Base-by-base conservation (phyloP, 305 asterid genomes). In the Fraxinus angustifolia region DNA sequence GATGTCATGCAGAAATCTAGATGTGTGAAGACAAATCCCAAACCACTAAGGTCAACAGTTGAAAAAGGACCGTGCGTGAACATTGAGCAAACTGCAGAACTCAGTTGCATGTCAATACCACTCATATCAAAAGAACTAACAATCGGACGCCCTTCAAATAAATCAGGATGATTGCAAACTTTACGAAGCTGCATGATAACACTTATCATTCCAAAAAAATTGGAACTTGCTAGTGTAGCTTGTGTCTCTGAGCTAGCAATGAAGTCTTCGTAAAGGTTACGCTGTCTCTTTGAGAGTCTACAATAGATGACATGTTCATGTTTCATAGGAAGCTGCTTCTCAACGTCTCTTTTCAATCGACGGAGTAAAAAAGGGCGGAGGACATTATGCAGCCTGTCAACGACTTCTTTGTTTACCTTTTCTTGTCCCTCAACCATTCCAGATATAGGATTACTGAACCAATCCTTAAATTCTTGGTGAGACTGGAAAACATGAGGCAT, bases 401-500 rank as follows among this genome's bases (percentile, higher is more conserved):
- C 91, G 38, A 96, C 98, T 87, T 93, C 98, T 88, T 94, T 96
- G 91, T 96, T 96, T 75, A 94, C 97, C 88, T 89, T 96, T 83
- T 94, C 98, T 82, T 93, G 98, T 78, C 99, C 99, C 88, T 96
- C 99, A 70, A 94, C 99, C 98, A 96, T 96, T 68, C 97, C 98
- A 75, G 97, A 85, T 87, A 96, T 96, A 75, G 99, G 99, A 87
- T 94, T 96, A 85, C 98, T 84, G 84, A 96, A 96, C 99, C 99
- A 96, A 75, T 94, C 99, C 92, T 96, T 96, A 80, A 96, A 96
- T 89, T 96, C 99, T 90, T 94, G 98, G 89, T 96, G 99, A 84
- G 99, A 96, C 83, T 94, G 99, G 87, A 96, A 96, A 88, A 96
- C 78, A 83, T 96, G 99, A 4, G 99, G 99, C 99, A 94, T 96